These are phyloP conservation scores for Solanum neorickii DNA, from an alignment of 257 asterid genomes.

Conservation along the genomic window DNA sequence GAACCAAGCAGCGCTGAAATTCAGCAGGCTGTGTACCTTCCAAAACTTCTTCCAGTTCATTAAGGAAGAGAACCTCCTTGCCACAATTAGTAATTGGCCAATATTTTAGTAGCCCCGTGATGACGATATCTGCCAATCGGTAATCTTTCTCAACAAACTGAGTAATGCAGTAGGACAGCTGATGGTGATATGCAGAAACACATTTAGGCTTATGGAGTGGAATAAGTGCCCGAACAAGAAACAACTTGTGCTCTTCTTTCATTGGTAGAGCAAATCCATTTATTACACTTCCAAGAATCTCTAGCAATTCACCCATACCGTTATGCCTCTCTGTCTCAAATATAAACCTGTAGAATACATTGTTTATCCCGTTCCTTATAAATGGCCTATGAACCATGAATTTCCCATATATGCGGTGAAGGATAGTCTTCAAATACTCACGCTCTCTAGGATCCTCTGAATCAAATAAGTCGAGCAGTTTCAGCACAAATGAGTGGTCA, in stretches of 20 bases:
- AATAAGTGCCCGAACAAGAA: conserved; percentile 66
- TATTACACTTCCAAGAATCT: conserved; percentile 84
- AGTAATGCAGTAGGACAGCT: conserved; percentile 58
- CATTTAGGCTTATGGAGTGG: conserved; percentile 80
- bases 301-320: conserved; percentile 73
- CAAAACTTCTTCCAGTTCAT: conserved; percentile 78
- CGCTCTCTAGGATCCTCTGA: conserved; percentile 86
- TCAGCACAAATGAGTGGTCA: conserved; percentile 75
- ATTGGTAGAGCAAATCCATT: conserved; percentile 86
- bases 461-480: conserved; percentile 69
- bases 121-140: conserved; percentile 66
- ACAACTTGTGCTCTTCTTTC: conserved; percentile 91
- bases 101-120: conserved; percentile 62
- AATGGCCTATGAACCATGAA: conserved; percentile 91
- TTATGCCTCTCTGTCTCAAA: conserved; percentile 76
- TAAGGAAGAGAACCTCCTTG: conserved; percentile 84
- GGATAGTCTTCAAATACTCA: conserved; percentile 80
- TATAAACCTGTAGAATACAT: conserved; percentile 60
- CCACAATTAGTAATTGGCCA: conserved; percentile 90
- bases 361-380: conserved; percentile 77
- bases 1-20: conserved; percentile 76
- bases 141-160: conserved; percentile 88
- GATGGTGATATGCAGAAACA: conserved; percentile 62
- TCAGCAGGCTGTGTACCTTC: conserved; percentile 72
- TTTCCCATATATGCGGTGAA: conserved; percentile 83